phyloP scores from a whole-genome alignment of 352 stramenopile species.

The Phytophthora tubulina region DNA sequence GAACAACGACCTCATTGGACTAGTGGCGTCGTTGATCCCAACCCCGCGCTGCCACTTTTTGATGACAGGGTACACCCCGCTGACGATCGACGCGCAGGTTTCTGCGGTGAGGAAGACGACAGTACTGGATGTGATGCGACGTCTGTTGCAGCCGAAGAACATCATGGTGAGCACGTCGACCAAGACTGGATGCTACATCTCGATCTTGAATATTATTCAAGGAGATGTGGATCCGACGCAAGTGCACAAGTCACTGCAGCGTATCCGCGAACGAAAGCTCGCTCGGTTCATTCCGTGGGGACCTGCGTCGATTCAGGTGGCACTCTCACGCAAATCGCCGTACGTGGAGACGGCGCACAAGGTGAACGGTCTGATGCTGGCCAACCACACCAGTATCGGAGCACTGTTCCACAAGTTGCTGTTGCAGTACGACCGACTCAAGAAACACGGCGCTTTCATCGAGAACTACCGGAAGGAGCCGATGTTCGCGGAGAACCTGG shows the following conservation, averaged over 20 bases:
- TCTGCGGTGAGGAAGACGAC: slow-evolving; percentile 97
- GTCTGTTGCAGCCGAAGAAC: slow-evolving; percentile 97
- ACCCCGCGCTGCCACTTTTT: slow-evolving; percentile 99
- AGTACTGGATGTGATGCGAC: slow-evolving; percentile 99
- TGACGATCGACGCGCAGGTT: slow-evolving; percentile 94
- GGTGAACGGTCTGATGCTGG: slow-evolving; percentile 98
- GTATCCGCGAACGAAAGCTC: slow-evolving; percentile 97
- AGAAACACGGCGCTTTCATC: slow-evolving; percentile 98
- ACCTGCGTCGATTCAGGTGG: slow-evolving; percentile 98
- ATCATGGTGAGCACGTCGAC: slow-evolving; percentile 99
- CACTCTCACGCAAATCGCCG: slow-evolving; percentile 96
- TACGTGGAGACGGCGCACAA: slow-evolving; percentile 98
- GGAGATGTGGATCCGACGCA: slow-evolving; percentile 98
- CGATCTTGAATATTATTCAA: slow-evolving; percentile 99
- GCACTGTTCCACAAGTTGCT: slow-evolving; percentile 92
- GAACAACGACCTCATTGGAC: slow-evolving; percentile 99
- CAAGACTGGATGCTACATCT: slow-evolving; percentile 98
- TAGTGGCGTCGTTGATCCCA: slow-evolving; percentile 98
- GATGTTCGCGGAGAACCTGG: slow-evolving; percentile 95
- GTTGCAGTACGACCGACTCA: slow-evolving; percentile 97
- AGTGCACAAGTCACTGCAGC: slow-evolving; percentile 99
- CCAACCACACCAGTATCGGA: slow-evolving; percentile 99
- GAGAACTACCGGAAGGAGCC: slow-evolving; percentile 99
- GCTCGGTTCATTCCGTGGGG: slow-evolving; percentile 99
- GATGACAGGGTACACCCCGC: slow-evolving; percentile 99